Conservation (phyloP, 805 yeast species). For the Metschnikowia cubensis region DNA sequence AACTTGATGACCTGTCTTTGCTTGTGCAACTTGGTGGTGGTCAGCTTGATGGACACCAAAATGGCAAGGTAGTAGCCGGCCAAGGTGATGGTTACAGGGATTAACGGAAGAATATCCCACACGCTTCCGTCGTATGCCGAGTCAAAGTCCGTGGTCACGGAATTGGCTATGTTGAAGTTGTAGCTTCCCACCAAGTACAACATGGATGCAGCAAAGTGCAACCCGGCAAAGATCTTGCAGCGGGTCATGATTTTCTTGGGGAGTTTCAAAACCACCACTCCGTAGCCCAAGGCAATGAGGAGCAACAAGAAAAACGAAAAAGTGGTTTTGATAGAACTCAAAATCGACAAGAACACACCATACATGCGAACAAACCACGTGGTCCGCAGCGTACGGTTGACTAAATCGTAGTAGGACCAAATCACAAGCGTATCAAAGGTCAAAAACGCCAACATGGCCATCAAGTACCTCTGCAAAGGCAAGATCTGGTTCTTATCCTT, state of each 20-base stretch:
- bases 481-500: slow-evolving; percentile 70
- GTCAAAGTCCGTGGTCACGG: slow-evolving; percentile 3
- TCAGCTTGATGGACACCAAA: slow-evolving; percentile 66
- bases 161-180: slow-evolving; percentile 21
- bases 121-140: slow-evolving; percentile 36
- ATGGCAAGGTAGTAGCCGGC: slow-evolving; percentile 71
- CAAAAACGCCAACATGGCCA: slow-evolving; percentile 79
- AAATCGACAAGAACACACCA: slow-evolving; percentile 69
- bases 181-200: slow-evolving; percentile 35
- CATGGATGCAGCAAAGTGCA: slow-evolving; percentile 34
- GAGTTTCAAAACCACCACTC: slow-evolving; percentile 85
- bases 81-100: slow-evolving; percentile 71
- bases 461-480: slow-evolving; percentile 85
- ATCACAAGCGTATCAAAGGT: slow-evolving; percentile 80
- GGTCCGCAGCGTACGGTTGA: slow-evolving; percentile 53
- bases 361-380: slow-evolving; percentile 61
- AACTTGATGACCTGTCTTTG: slow-evolving; percentile 92
- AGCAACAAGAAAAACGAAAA: slow-evolving; percentile 84
- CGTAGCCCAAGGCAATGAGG: slow-evolving; percentile 88
- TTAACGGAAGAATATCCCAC: slow-evolving; percentile 52
- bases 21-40: slow-evolving; percentile 67
- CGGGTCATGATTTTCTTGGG: slow-evolving; percentile 69
- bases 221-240: slow-evolving; percentile 40
- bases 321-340: slow-evolving; percentile 78
- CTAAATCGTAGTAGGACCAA: slow-evolving; percentile 88